Conservation (phyloP, 306 rosid species). For the Betula pendula region DNA sequence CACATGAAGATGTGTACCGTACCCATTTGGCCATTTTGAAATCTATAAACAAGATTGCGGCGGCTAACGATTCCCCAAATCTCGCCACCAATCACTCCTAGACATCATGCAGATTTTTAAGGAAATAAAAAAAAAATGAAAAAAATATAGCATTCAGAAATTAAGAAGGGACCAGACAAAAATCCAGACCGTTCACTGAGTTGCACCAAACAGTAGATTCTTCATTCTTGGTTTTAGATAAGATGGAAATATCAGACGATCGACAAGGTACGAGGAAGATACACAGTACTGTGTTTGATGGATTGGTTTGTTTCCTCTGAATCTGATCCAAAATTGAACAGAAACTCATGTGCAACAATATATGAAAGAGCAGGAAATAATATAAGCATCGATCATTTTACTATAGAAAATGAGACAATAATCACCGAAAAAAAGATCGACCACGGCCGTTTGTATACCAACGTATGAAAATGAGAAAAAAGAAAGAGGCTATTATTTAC, state of each 20-base stretch:
- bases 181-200: background rate
- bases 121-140: background rate
- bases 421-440: background rate
- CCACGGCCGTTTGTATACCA: background rate
- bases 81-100: slow-evolving; percentile 88
- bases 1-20: slow-evolving; percentile 44
- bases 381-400: background rate
- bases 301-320: background rate
- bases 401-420: slow-evolving; percentile 1
- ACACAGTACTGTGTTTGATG: background rate
- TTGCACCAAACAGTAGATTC: slow-evolving; percentile 4
- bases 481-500: slow-evolving; percentile 49
- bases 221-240: background rate
- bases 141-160: background rate
- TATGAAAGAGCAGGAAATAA: background rate
- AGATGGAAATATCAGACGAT: background rate
- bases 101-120: slow-evolving; percentile 27
- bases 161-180: slow-evolving; percentile 26
- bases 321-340: background rate
- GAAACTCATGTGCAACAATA: background rate
- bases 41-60: slow-evolving; percentile 55
- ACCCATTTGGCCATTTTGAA: slow-evolving; percentile 17
- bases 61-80: slow-evolving; percentile 74
- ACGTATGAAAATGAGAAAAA: slow-evolving; percentile 23
- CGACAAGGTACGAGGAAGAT: slow-evolving; percentile 21